Base-by-base conservation (phyloP, 2,329 filamentous ascomycete species). In the Tolypocladium guangdongense region DNA sequence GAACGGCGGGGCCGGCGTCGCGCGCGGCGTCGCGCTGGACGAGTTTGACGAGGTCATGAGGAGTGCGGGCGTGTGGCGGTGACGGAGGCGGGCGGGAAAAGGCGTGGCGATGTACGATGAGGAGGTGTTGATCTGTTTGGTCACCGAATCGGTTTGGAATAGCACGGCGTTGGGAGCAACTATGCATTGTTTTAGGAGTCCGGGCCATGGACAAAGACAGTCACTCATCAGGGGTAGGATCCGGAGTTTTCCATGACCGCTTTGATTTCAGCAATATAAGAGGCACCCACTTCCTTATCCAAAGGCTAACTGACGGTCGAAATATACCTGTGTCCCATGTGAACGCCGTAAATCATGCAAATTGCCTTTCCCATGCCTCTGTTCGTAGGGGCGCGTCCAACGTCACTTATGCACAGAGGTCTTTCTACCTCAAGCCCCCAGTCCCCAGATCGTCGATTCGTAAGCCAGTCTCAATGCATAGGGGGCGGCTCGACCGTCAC, bases 1-100 rank as follows among this genome's bases (percentile, higher is more conserved):
- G 49, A 96, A 95, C 68, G 88, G 88, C 3, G 90, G 88, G 1
- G 82, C 78, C 4, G 85, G 87, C 18, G 79, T 87, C 12, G 81
- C 76, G 38, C 79, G 75, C 54, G 89, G 87, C 8, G 92, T 95
- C 11, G 81, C 76, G 41, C 75, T 84, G 64, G 84, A 87, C 51
- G 89, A 96, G 64, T 96, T 96, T 71, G 86, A 90, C 69, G 81
- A 81, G 52, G 88, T 96, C 6, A 92, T 96, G 90, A 81, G 77
- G 59, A 77, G 87, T 62, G 91, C 90, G 7, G 90, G 90, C 1
- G 84, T 91, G 38, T 92, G 92, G 78, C 83, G 82, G 67, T 86
- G 77, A 84, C n/a, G 27, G 16, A 7, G 7, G 7, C 43, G 12
- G 11, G 7, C 18, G 27, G 45, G 14, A 22, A 18, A 38, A 36